A percentile compares a stretch with the other conserved stretches of the same genome.
Evolutionary conservation across 202 grass and related monocot species (phyloP).

Genomic region (Brachypodium distachyon): DNA sequence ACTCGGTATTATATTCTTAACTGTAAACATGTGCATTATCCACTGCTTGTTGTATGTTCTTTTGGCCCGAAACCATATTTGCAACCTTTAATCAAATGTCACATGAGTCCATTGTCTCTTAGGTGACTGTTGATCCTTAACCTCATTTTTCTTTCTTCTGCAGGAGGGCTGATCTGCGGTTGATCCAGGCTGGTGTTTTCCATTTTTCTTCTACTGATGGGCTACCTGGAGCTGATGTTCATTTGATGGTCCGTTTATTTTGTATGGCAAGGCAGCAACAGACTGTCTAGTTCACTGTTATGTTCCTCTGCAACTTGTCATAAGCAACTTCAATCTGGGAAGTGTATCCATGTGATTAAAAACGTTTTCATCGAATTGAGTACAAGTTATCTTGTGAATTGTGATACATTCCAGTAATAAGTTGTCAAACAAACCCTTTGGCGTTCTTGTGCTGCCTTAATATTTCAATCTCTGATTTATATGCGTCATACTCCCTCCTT

Average conservation of each 20-base stretch:
- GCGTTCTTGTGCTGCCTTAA: neutral
- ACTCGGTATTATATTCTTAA: neutral
- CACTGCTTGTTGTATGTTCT: neutral
- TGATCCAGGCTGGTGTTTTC: neutral
- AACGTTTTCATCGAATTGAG: slow-evolving; percentile 3
- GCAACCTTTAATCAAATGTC: neutral
- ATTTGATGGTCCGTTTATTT: slow-evolving; percentile 36
- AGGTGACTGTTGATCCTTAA: neutral
- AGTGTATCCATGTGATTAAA: slow-evolving; percentile 34
- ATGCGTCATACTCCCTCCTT: too few relatives aligned
- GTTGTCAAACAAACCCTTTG: neutral
- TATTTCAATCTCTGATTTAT: too few relatives aligned
- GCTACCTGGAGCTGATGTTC: slow-evolving; percentile 10
- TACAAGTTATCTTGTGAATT: neutral
- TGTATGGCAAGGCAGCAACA: slow-evolving; percentile 23
- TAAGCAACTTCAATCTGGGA: slow-evolving; percentile 43
- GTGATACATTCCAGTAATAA: neutral
- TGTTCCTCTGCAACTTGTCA: slow-evolving; percentile 19
- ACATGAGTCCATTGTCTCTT: neutral
- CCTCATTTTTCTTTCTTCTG: neutral
- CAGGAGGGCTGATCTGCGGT: slow-evolving; percentile 15
- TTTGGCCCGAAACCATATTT: neutral
- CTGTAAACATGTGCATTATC: neutral
- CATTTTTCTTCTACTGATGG: slow-evolving; percentile 18
- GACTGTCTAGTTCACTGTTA: slow-evolving; percentile 19